Evolutionary conservation across 352 stramenopile species (phyloP).

Genomic region (Globisporangium rhizosaccharum): DNA sequence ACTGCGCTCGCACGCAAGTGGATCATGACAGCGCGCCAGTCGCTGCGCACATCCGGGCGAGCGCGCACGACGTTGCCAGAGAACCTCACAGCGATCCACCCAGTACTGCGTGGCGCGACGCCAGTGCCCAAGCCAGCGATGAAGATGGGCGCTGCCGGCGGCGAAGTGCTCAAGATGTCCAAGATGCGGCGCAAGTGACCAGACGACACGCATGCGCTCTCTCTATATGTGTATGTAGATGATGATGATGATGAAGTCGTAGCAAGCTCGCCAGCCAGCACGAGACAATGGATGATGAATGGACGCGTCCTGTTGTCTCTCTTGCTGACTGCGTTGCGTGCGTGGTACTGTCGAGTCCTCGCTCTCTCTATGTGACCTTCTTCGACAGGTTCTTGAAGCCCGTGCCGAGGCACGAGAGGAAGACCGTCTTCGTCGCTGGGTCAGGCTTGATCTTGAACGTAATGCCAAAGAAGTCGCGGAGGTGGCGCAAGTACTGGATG

Average conservation of each 20-base stretch:
- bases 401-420: conserved; percentile 92
- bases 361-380: conserved; percentile 87
- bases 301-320: no score
- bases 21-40: conserved; percentile 60
- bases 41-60: conserved; percentile 45
- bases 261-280: no score
- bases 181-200: conserved; percentile 62
- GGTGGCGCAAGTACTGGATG: conserved; percentile 85
- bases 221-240: no score
- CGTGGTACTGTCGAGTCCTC: background rate
- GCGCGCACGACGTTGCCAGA: conserved; percentile 29
- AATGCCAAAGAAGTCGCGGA: conserved; percentile 92
- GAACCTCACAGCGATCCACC: conserved; percentile 50
- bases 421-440: conserved; percentile 83
- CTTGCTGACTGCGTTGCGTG: background rate
- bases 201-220: no score
- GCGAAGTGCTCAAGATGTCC: conserved; percentile 43
- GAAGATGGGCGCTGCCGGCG: conserved; percentile 70
- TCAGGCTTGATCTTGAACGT: conserved; percentile 93
- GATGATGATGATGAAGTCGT: no score
- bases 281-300: no score
- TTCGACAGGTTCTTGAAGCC: conserved; percentile 95
- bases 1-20: conserved; percentile 81
- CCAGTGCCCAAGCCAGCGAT: conserved; percentile 61
- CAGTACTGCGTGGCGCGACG: conserved; percentile 36